Evolutionary conservation across 2,329 filamentous ascomycete genomes (phyloP).

Genomic region (Sporothrix dimorphospora): DNA sequence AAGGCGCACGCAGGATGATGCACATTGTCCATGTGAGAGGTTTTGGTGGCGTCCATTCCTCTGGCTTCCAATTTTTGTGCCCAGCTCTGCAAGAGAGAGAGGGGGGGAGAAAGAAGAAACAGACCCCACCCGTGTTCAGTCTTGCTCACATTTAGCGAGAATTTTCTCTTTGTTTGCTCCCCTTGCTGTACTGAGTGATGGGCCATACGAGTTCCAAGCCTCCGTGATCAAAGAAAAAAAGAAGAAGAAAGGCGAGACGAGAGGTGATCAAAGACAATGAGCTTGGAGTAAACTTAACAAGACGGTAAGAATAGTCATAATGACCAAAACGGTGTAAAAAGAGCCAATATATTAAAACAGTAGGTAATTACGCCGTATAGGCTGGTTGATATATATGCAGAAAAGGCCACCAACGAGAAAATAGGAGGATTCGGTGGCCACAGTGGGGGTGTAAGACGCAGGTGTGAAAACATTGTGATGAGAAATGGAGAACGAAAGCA

Average conservation of each 20-base stretch:
- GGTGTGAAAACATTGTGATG: background rate
- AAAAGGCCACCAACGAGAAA: constrained; percentile 10
- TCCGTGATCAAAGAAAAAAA: background rate
- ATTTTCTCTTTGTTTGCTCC: background rate
- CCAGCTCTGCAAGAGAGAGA: background rate
- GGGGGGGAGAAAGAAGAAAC: background rate
- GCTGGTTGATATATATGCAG: background rate
- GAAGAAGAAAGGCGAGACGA: background rate
- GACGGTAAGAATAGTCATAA: background rate
- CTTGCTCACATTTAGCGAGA: background rate
- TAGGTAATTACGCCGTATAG: background rate
- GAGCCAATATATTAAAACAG: background rate
- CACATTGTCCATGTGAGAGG: constrained; percentile 2
- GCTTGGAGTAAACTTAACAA: background rate
- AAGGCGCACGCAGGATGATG: background rate
- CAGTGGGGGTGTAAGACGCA: background rate
- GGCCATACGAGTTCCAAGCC: background rate
- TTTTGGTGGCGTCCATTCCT: background rate
- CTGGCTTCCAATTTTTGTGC: background rate
- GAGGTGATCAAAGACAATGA: background rate
- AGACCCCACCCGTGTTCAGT: background rate
- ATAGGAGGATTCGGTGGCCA: background rate
- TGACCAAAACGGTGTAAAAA: background rate
- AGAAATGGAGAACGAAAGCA: background rate
- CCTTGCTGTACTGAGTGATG: background rate